Base-by-base conservation (phyloP, 23 red algal genomes). In the Gracilaria gracilis region DNA sequence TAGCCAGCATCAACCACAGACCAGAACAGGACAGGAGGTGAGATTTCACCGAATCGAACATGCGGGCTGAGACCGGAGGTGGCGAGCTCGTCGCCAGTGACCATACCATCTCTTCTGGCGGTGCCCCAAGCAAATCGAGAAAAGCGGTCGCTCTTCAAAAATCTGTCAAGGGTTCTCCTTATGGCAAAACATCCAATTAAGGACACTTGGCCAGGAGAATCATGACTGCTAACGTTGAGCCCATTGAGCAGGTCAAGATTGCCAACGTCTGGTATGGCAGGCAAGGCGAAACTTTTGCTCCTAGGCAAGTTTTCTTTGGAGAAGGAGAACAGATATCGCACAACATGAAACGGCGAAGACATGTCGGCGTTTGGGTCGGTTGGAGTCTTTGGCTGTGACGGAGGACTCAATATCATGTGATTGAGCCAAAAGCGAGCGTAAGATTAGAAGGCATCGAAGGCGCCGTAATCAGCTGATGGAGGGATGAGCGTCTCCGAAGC, bases 11-110 rank as follows among this genome's bases (percentile, higher is more conserved):
- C 69, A 14, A 93, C 80, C 33, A 96, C 80, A 7, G 80, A 79
- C 59, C 90, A 84, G 44, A 90, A 96, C 31, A 96, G 59, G 36
- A 83, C 77, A 7, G 81, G 71, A 15, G 90, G 88, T 35, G 87
- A 91, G 32, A 96, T 83, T 70, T 96, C 94, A 42, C 94, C 94
- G 70, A 88, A 90, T 24, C 88, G 80, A 48, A 96, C 71, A 53
- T 96, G 94, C 16, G 94, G 94, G 62, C 86, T 91, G 17, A 96
- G 87, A 32, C 90, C 75, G 25, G 86, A 91, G 12, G 82, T 96
- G 8, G 86, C 87, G 8, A 67, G 40, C 27, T 91, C 73, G 49
- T 81, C 75, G 42, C 87, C 94, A 47, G 89, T 85, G 15, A 84
- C 87, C 88, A 88, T 91, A 31, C 94, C 94, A 53, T 88, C 83